Evolutionary conservation across 108 stramenopile species (phyloP), one percentile per base, ranked within the genome.

Genomic region (Nitzschia sp.): DNA sequence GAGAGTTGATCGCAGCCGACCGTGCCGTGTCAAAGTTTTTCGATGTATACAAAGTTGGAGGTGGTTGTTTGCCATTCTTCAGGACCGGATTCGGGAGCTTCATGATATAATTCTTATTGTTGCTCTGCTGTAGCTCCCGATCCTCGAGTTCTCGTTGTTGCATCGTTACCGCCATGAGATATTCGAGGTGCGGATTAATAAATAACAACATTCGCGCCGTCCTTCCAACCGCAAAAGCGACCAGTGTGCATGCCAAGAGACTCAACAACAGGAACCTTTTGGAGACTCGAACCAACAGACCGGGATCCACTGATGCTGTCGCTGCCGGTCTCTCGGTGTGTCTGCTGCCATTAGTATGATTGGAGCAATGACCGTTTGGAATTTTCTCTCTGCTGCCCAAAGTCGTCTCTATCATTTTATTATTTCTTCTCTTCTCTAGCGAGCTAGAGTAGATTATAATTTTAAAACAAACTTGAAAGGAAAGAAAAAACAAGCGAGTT

Each of bases 1-100:
- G 45, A 22, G 70, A 71, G 41, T 65, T 25, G 21, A 70, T 63
- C 23, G 60, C 64, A n/a, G 67, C 60, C 6, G 69, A 46, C 1
- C 35, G 38, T 8, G 80, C 70, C 28, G 80, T 75, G 44, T 80
- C 69, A 58, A 90, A 90, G 25, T 79, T 82, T 66, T 90, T 90
- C 52, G 86, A 83, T 17, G 86, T 82, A 50, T 90, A 87, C 17
- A 80, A 76, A n/a, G 82, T 87, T 32, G 71, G 69, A 1, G 89
- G 89, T 29, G 80, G 78, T 16, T 78, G 66, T 56, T 83, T 85
- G 34, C 85, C 86, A 23, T 48, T 56, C 11, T 73, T 66, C 9
- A 79, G 68, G 33, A 88, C 78, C 0, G 80, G 85, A 22, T 76
- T 55, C 21, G 85, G 85, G 1, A 85, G 60, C 0, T 44, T 48